These are phyloP conservation scores for Saturnispora besseyi DNA, from an alignment of 805 yeast species.

Conservation along the genomic window DNA sequence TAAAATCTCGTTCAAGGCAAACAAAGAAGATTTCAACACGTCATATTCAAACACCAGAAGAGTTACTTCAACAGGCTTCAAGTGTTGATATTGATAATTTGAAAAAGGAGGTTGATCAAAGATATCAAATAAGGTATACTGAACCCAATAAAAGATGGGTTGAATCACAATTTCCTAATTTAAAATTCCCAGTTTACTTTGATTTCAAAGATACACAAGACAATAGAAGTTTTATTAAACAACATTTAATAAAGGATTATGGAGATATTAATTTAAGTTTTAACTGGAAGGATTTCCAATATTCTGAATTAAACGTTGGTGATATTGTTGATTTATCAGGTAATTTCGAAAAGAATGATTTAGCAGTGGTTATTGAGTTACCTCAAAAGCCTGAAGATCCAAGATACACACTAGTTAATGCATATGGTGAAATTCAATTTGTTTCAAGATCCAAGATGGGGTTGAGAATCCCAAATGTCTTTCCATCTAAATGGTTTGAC, in stretches of 20 bases:
- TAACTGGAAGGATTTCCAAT: conserved; percentile 18
- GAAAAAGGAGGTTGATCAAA: conserved; percentile 14
- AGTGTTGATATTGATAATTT: conserved; percentile 24
- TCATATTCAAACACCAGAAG: conserved; percentile 26
- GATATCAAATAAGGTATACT: conserved; percentile 20
- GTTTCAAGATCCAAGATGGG: conserved; percentile 36
- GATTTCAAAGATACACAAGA: conserved; percentile 14
- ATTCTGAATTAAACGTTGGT: conserved; percentile 37
- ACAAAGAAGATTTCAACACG: conserved; percentile 2
- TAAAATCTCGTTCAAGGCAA: not conserved
- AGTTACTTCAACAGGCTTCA: conserved; percentile 20
- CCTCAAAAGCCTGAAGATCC: conserved; percentile 44
- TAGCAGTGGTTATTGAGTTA: conserved; percentile 46
- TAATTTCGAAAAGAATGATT: conserved; percentile 33
- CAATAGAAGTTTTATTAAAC: conserved; percentile 11
- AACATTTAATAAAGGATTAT: conserved; percentile 12
- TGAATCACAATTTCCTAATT: conserved; percentile 7
- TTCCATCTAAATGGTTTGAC: conserved; percentile 32
- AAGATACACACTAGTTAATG: conserved; percentile 46
- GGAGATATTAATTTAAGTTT: conserved; percentile 13
- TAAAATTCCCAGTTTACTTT: conserved; percentile 13
- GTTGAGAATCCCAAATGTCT: conserved; percentile 45
- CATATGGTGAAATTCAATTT: conserved; percentile 49
- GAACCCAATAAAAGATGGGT: conserved; percentile 28
- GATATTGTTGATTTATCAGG: conserved; percentile 51